phyloP scores from a whole-genome alignment of 345 rosid species.

The Trapa bicornis region DNA sequence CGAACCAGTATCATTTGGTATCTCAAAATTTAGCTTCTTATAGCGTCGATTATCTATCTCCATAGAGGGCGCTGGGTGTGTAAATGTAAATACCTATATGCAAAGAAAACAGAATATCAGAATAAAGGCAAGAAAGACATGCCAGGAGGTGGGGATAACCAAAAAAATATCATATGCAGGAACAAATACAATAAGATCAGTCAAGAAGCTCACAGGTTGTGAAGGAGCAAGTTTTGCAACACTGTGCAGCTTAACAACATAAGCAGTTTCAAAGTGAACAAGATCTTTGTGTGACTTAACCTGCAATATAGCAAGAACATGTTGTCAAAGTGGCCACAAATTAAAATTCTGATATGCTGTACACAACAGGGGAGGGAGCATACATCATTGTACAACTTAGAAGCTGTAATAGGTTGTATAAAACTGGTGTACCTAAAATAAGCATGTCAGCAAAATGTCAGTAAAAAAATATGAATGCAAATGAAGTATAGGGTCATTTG shows the following conservation, averaged over 20 bases:
- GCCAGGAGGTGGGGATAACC: no score
- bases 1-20: conserved; percentile 65
- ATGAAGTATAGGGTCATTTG: neutral
- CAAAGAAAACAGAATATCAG: conserved; percentile 10
- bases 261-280: conserved; percentile 88
- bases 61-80: conserved; percentile 60
- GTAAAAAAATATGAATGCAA: neutral
- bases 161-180: no score
- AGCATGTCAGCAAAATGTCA: conserved; percentile 5
- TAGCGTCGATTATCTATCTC: conserved; percentile 61
- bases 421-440: conserved; percentile 85
- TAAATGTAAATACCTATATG: conserved; percentile 73
- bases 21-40: conserved; percentile 60
- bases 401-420: conserved; percentile 84
- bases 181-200: conserved; percentile 1
- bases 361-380: conserved; percentile 12
- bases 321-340: conserved; percentile 4
- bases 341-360: conserved; percentile 2
- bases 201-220: conserved; percentile 46
- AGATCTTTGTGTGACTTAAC: conserved; percentile 84
- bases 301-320: conserved; percentile 28
- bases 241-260: conserved; percentile 88
- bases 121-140: neutral
- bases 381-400: conserved; percentile 85
- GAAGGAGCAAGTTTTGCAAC: conserved; percentile 77